Evolutionary conservation across 768 basidiomycete species (phyloP).

Genomic region (Kwoniella dejecticola): DNA sequence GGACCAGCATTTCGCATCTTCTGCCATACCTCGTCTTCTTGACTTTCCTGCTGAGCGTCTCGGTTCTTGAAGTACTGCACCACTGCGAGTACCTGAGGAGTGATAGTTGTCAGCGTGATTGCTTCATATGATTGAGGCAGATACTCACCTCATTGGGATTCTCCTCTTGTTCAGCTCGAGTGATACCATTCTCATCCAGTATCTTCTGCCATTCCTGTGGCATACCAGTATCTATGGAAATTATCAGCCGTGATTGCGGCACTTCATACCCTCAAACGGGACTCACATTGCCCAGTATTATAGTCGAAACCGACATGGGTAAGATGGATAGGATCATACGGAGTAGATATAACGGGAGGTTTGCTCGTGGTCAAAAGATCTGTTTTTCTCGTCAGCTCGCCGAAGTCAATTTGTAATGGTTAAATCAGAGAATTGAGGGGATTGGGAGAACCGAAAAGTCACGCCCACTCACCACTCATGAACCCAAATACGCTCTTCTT

Average conservation of each 20-base stretch:
- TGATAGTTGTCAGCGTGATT: too few relatives aligned
- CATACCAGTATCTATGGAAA: slow-evolving; percentile 63
- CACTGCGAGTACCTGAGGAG: slow-evolving; percentile 71
- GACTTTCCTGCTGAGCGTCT: slow-evolving; percentile 59
- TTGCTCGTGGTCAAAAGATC: slow-evolving; percentile 53
- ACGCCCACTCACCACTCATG: slow-evolving; percentile 44
- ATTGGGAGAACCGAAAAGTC: not conserved
- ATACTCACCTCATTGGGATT: slow-evolving; percentile 86
- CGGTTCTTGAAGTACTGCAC: slow-evolving; percentile 95
- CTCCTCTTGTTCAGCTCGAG: slow-evolving; percentile 90
- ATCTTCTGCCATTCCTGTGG: slow-evolving; percentile 99
- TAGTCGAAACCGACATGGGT: slow-evolving; percentile 99
- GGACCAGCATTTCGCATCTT: slow-evolving; percentile 46
- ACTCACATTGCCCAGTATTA: slow-evolving; percentile 83
- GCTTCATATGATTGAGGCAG: not conserved
- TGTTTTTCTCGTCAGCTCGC: slow-evolving; percentile 16
- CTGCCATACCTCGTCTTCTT: slow-evolving; percentile 60
- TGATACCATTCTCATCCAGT: slow-evolving; percentile 86
- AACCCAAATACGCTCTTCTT: slow-evolving; percentile 56
- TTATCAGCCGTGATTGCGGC: not conserved
- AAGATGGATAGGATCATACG: slow-evolving; percentile 97
- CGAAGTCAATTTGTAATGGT: too few relatives aligned
- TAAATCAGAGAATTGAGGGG: too few relatives aligned
- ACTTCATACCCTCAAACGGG: not conserved
- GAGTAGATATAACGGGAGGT: slow-evolving; percentile 82